Percentiles rank a stretch among this genome's conserved stretches.
These are phyloP conservation scores for Sanghuangporus weigelae DNA, from an alignment of 1,284 basidiomycete species.

Conservation along the genomic window DNA sequence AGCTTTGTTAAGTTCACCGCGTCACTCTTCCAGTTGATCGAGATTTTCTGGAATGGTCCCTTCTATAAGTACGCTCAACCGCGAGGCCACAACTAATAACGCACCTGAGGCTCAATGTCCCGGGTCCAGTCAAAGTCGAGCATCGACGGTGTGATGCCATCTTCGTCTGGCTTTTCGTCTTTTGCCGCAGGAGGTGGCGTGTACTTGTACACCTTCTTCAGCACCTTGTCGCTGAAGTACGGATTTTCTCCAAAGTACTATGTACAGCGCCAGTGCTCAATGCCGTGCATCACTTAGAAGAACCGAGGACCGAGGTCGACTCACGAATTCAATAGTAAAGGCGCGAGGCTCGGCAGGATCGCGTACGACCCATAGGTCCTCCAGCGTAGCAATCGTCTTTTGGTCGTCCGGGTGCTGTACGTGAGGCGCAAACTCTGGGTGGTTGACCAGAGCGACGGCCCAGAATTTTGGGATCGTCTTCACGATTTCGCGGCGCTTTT, in stretches of 20 bases:
- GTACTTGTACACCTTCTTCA: conserved; percentile 78
- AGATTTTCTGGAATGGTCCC: conserved; percentile 41
- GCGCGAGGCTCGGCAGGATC: conserved; percentile 62
- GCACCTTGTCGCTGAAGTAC: conserved; percentile 65
- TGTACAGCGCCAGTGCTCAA: background rate
- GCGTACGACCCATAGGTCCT: conserved; percentile 74
- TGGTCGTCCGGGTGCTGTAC: conserved; percentile 66
- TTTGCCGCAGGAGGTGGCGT: conserved; percentile 47
- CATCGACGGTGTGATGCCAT: conserved; percentile 70
- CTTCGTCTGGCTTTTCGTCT: conserved; percentile 55
- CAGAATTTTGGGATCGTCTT: conserved; percentile 73
- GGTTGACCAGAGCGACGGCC: conserved; percentile 72
- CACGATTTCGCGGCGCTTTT: conserved; percentile 58
- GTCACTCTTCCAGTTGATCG: conserved; percentile 80
- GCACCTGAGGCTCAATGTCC: conserved; percentile 60
- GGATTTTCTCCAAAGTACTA: conserved; percentile 82
- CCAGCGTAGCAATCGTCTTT: conserved; percentile 67
- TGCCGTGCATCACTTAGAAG: background rate
- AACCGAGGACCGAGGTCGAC: conserved; percentile 31
- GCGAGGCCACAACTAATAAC: conserved; percentile 20
- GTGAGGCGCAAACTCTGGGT: conserved; percentile 53
- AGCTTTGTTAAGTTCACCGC: conserved; percentile 71
- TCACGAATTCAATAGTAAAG: conserved; percentile 76
- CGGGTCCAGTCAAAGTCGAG: conserved; percentile 74
- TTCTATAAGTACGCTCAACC: background rate